Evolutionary conservation across 371 early-diverging fungal species (phyloP).

Genomic region (Mortierella polycephala): DNA sequence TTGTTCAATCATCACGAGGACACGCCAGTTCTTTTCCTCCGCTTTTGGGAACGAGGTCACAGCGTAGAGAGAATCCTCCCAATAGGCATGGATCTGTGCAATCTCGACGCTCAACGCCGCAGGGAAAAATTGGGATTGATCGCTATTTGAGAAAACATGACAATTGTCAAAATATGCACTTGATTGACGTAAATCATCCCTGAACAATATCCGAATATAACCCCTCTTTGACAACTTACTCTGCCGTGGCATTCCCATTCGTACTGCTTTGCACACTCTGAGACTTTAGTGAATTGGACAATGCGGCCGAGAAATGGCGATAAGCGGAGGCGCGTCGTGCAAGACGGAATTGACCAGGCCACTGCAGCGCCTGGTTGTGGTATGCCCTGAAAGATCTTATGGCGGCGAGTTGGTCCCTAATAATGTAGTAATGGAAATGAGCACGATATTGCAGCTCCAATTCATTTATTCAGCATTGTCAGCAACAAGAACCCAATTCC

Average conservation of each 20-base stretch:
- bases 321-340: conserved; percentile 62
- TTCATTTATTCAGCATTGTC: too few species aligned
- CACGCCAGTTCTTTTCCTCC: conserved; percentile 65
- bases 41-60: conserved; percentile 73
- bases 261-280: conserved; percentile 9
- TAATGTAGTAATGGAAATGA: background rate
- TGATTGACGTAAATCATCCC: too few species aligned
- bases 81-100: conserved; percentile 66
- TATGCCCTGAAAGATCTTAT: conserved; percentile 66
- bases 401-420: conserved; percentile 37
- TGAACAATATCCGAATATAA: too few species aligned
- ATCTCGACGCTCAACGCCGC: conserved; percentile 62
- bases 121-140: conserved; percentile 34
- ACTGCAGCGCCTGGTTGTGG: conserved; percentile 57
- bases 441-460: too few species aligned
- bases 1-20: conserved; percentile 72
- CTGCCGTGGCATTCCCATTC: conserved; percentile 13
- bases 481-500: background rate
- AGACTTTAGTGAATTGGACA: conserved; percentile 40
- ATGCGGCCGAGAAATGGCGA: conserved; percentile 53
- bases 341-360: conserved; percentile 59
- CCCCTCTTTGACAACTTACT: conserved; percentile 13
- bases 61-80: conserved; percentile 69
- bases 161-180: too few species aligned
- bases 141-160: background rate